phyloP scores from a whole-genome alignment of 2,329 filamentous ascomycete species.

The Calonectria pseudoreteaudii region DNA sequence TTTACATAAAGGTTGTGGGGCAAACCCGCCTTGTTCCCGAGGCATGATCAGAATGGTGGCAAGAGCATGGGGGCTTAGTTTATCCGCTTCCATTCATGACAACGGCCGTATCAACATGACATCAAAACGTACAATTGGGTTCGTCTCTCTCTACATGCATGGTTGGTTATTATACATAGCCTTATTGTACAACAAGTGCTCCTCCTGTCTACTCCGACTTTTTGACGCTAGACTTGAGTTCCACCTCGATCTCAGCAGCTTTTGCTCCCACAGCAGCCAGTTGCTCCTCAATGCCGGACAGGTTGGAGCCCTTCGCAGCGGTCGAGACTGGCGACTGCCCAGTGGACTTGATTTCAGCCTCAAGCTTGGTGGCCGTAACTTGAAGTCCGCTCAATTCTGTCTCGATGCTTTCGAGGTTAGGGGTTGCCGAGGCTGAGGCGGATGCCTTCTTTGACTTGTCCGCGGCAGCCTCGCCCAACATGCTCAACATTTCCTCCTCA shows the following conservation, averaged over 20 bases:
- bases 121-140: conserved; percentile 3
- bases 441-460: conserved; percentile 26
- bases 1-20: conserved; percentile 22
- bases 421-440: background rate
- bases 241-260: conserved; percentile 36
- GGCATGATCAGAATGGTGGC: background rate
- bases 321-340: background rate
- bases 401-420: conserved; percentile 17
- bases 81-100: conserved; percentile 12
- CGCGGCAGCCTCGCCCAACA: conserved; percentile 44
- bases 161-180: conserved; percentile 39
- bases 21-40: conserved; percentile 2
- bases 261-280: conserved; percentile 32
- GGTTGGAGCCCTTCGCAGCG: conserved; percentile 1
- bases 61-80: conserved; percentile 4
- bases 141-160: conserved; percentile 28
- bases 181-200: conserved; percentile 30
- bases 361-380: conserved; percentile 18
- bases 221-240: conserved; percentile 32
- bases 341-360: conserved; percentile 13
- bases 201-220: conserved; percentile 36
- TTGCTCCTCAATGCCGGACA: conserved; percentile 37
- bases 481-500: conserved; percentile 52
- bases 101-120: background rate
- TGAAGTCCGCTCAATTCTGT: conserved; percentile 15